Evolutionary conservation across 2,329 filamentous ascomycete species (phyloP), one percentile per base, ranked within the genome.

Genomic region (Penicillium sp.): DNA sequence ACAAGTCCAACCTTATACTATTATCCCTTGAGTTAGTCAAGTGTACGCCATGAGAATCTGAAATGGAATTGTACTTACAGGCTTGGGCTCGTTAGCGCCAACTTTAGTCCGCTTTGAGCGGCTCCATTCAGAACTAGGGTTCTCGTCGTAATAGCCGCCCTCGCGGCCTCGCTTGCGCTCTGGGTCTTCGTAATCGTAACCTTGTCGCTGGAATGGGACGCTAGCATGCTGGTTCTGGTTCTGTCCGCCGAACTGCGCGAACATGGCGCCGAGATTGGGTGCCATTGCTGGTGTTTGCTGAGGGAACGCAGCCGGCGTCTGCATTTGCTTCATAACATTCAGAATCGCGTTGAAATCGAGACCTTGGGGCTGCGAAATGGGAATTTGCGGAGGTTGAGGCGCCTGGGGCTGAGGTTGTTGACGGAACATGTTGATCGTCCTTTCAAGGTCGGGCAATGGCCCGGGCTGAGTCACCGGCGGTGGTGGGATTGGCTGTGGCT

Each of bases 1-100:
- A 76, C 69, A 16, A 72, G 64, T 42, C 73, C 73, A 50, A 69
- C 70, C 53, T 75, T 74, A 43, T 70, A 71, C 62, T 74, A 53
- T 55, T 48, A 3, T 25, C 5, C 22, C 7, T 11, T 3, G 2
- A 27, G 29, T 42, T 22, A 19, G 22, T 29, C 13, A 39, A 38
- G 5, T 46, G 22, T 19, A 11, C 13, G 18, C 35, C 4, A 18
- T 25, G 19, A 11, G 13, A 18, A 8, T 7, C 2, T 25, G 30
- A 68, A 53, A 68, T 69, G 9, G 59, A 62, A 48, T 64, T 66
- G 13, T 58, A 58, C 52, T 63, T 38, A 45, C 42, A 30, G 42
- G 42, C 34, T 45, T 45, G 7, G 42, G 16, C 25, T 45, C 42
- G 9, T 8, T 39, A 10, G 27, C 11, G 18, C 42, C 42, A 13